Evolutionary conservation across 2,329 filamentous ascomycete species (phyloP).

Genomic region (Fusarium paranaense): DNA sequence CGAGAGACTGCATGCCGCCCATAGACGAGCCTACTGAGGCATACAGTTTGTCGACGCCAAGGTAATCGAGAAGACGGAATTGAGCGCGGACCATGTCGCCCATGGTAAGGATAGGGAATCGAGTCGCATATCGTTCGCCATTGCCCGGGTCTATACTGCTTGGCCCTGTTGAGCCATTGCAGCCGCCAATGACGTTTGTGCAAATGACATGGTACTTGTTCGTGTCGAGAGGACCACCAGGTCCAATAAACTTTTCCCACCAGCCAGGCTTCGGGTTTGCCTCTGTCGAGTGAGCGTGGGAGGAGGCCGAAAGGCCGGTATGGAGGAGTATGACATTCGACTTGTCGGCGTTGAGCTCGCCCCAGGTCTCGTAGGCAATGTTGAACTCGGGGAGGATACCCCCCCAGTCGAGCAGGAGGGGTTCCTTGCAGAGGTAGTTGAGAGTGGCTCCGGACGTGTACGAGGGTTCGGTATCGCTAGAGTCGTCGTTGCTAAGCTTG

Average conservation of each 20-base stretch:
- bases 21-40: constrained; percentile 96
- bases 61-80: constrained; percentile 84
- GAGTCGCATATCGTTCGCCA: constrained; percentile 88
- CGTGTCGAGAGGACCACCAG: constrained; percentile 86
- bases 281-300: constrained; percentile 93
- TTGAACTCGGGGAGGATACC: constrained; percentile 90
- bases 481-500: constrained; percentile 65
- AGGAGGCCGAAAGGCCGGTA: constrained; percentile 96
- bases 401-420: constrained; percentile 92
- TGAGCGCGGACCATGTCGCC: constrained; percentile 98
- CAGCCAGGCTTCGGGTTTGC: constrained; percentile 90
- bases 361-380: constrained; percentile 95
- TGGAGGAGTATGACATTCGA: constrained; percentile 93
- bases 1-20: constrained; percentile 98
- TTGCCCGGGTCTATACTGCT: constrained; percentile 89
- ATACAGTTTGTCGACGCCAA: constrained; percentile 83
- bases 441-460: constrained; percentile 92
- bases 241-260: constrained; percentile 99
- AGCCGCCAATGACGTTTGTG: constrained; percentile 96
- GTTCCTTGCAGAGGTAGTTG: constrained; percentile 77
- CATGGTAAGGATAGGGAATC: constrained; percentile 95
- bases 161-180: constrained; percentile 94
- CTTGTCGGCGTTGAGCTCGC: constrained; percentile 79
- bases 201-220: constrained; percentile 94
- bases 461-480: constrained; percentile 88